A percentile compares a stretch with the other conserved stretches of the same genome.
phyloP scores from a whole-genome alignment of 1,139 yeast genomes.

The Taiozyma sp. region DNA sequence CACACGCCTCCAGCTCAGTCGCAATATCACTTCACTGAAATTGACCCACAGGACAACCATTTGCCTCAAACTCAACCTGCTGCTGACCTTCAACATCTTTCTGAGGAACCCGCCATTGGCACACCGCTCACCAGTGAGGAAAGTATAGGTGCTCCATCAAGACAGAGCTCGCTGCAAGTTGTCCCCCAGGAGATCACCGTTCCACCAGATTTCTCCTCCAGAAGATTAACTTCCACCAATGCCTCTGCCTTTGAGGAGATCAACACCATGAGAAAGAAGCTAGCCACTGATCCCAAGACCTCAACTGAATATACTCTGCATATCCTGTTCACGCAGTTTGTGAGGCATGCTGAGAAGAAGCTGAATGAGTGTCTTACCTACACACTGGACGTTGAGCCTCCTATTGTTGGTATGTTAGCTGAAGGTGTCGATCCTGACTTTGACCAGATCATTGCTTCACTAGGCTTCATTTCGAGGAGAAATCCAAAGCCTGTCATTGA shows the following conservation, averaged over 20 bases:
- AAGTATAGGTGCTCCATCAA: not conserved
- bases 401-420: slow-evolving; percentile 73
- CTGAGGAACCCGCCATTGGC: not conserved
- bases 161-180: not conserved
- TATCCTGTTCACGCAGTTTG: slow-evolving; percentile 91
- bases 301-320: slow-evolving; percentile 95
- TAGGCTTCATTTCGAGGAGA: slow-evolving; percentile 85
- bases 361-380: slow-evolving; percentile 68
- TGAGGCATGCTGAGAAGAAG: slow-evolving; percentile 87
- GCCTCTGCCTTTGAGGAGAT: slow-evolving; percentile 18
- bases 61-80: not conserved
- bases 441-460: slow-evolving; percentile 77
- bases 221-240: slow-evolving; percentile 9
- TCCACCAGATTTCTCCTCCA: slow-evolving; percentile 1
- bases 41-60: slow-evolving; percentile 14
- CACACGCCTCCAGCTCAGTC: slow-evolving; percentile 1
- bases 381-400: slow-evolving; percentile 72
- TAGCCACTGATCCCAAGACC: slow-evolving; percentile 66
- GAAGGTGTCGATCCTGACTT: slow-evolving; percentile 85
- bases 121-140: not conserved
- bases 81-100: not conserved
- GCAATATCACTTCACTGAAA: slow-evolving; percentile 14
- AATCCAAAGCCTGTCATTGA: slow-evolving; percentile 97
- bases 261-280: slow-evolving; percentile 17
- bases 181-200: not conserved